phyloP scores from a whole-genome alignment of 2,329 filamentous ascomycete species.

The Cryoendolithus antarcticus region DNA sequence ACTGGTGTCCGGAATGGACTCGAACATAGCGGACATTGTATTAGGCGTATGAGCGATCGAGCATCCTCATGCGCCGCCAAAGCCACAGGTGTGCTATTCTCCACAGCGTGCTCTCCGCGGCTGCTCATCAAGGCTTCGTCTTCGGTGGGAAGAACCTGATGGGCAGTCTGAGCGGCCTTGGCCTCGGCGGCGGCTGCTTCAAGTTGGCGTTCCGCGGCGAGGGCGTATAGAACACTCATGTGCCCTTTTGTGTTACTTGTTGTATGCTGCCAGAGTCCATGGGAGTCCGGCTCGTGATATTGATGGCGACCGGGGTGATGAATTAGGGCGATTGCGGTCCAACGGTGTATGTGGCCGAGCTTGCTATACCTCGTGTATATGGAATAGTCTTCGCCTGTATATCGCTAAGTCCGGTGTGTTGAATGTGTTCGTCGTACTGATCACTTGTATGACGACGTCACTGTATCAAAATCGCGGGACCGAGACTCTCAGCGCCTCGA shows the following conservation, averaged over 20 bases:
- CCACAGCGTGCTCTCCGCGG: constrained; percentile 23
- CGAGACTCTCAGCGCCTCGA: no score
- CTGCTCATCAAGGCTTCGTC: constrained; percentile 29
- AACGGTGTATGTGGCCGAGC: no score
- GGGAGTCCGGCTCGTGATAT: no score
- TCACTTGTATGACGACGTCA: no score
- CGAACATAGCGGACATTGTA: constrained; percentile 69
- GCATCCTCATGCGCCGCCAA: constrained; percentile 43
- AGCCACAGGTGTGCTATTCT: constrained; percentile 23
- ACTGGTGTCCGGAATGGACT: constrained; percentile 54
- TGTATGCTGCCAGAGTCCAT: no score
- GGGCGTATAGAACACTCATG: constrained; percentile 3
- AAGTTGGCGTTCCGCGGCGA: constrained; percentile 2
- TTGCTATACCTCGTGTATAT: no score
- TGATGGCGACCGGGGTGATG: not conserved
- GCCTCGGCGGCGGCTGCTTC: constrained; percentile 1
- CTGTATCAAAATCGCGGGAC: no score
- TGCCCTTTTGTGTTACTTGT: not conserved
- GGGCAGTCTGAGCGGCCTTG: not conserved
- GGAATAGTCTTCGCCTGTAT: no score
- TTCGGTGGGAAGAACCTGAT: not conserved
- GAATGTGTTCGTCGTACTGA: no score
- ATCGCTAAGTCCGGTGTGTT: no score
- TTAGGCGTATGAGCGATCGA: constrained; percentile 54
- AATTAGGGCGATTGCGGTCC: no score